Evolutionary conservation across 495 filamentous ascomycete species (phyloP), one percentile per base, ranked within the genome.

Genomic region (Geopyxis carbonaria): DNA sequence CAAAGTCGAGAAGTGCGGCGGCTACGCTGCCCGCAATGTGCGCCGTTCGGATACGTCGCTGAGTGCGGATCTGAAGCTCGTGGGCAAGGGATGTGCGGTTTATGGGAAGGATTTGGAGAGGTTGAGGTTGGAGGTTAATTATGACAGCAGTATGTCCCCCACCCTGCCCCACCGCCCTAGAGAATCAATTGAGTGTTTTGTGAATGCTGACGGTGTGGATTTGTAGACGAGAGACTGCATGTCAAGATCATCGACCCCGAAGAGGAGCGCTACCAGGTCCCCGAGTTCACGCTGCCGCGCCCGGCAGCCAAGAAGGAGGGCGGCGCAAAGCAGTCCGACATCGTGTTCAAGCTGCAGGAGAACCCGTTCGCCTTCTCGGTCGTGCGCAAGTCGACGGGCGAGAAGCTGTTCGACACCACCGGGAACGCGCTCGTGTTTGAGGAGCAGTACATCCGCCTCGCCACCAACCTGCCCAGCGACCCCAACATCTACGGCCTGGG

Each of bases 401-500:
- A 91, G 50, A 70, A 76, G n/a, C 61, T 93, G 4, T 91, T 93
- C 47, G 75, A 86, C 47, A 78, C 79, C 4, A 73, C 75, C 2
- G 77, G 65, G 0, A 71, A 71, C 3, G 61, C 62, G 23, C 63
- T 91, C 24, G 59, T 91, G 22, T 93, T 87, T 51, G 75, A 93
- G 58, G 71, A 67, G 9, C 80, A 87, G 54, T 89, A 80, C 49
- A 53, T 87, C 25, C 67, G 74, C 1, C 58, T 92, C 10, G 66
- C 75, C 18, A 86, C 82, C 3, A 62, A 59, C 45, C 63, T 87
- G 18, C 79, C 79, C 0, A 52, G 68, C 0, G 56, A 73, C 34
- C 76, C 80, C 0, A 72, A 79, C 41, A 57, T 91, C 7, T 89
- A 89, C 48, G 83, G 82, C 2, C 62, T 91, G 1, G 82, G 82